phyloP scores from a whole-genome alignment of 768 basidiomycete genomes.

The Termitomyces sp. region DNA sequence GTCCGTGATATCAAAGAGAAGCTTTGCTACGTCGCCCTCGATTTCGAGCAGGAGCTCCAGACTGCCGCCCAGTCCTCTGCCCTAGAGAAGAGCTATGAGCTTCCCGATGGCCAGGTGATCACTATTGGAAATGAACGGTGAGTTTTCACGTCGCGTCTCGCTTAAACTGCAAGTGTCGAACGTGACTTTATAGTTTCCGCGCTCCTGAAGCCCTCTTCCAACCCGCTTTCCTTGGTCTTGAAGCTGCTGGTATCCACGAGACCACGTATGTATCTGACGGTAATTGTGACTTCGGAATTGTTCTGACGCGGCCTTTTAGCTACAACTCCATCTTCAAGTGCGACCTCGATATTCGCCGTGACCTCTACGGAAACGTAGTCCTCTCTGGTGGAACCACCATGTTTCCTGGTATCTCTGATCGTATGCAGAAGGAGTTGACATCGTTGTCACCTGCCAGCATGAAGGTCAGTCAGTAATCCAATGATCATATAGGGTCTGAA shows the following conservation, averaged over 20 bases:
- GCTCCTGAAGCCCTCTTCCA: slow-evolving; percentile 94
- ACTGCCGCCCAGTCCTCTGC: slow-evolving; percentile 87
- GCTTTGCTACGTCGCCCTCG: slow-evolving; percentile 92
- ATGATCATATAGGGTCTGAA: slow-evolving; percentile 4
- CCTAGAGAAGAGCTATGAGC: slow-evolving; percentile 91
- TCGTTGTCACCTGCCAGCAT: slow-evolving; percentile 82
- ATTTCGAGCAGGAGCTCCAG: slow-evolving; percentile 92
- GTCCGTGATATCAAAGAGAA: slow-evolving; percentile 98
- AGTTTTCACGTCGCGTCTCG: slow-evolving; percentile 54
- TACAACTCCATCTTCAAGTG: slow-evolving; percentile 86
- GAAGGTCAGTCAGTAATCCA: slow-evolving; percentile 51
- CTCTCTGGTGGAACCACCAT: slow-evolving; percentile 90
- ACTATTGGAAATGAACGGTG: slow-evolving; percentile 91
- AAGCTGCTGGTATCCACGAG: slow-evolving; percentile 90
- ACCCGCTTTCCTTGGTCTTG: slow-evolving; percentile 85
- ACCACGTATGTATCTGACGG: slow-evolving; percentile 53
- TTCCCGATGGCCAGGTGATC: slow-evolving; percentile 92
- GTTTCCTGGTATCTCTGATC: slow-evolving; percentile 95
- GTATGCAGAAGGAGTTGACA: slow-evolving; percentile 93
- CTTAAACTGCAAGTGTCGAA: slow-evolving; percentile 45
- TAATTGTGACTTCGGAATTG: slow-evolving; percentile 1
- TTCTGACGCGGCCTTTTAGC: slow-evolving; percentile 36
- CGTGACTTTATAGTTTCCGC: slow-evolving; percentile 68
- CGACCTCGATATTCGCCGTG: slow-evolving; percentile 83
- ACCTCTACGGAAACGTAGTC: slow-evolving; percentile 79